Base-by-base conservation (phyloP, 140 eudicot species). In the Stevia rebaudiana region DNA sequence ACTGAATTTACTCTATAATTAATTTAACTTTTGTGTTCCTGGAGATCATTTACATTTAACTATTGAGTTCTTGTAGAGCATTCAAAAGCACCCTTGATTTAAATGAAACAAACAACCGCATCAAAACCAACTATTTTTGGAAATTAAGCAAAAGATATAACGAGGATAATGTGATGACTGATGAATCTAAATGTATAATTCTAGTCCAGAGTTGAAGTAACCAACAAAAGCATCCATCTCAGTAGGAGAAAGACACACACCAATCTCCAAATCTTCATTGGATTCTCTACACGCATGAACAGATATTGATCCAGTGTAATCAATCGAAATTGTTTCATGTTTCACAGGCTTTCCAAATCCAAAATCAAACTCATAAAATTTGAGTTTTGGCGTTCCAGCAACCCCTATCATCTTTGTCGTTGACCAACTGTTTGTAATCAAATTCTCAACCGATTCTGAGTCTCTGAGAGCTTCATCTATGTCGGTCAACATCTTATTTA, bases 311-410 rank as follows among this genome's bases (percentile, higher is more conserved):
- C 37, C 59, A 24, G 3, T 24, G 1, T 52, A 52, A 52, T 52
- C 60, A 8, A 52, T 52, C 18, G 37, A 52, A 52, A 24, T 5
- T 3, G 37, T 52, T 24, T 52, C 60, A 23, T 52, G 60, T 19
- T 52, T 52, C 24, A 5, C 24, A 0, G 60, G 60, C 37, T 52
- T 52, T 37, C 60, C 39, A 24, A 52, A 52, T 24, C 60, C 60
- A 4, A 52, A 52, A 52, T 52, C 60, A 11, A 52, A 52, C 36
- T 52, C 60, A n/a, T 52, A 52, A 52, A 12, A 52, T 12, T 24
- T 24, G 9, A 52, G 60, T 52, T 52, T 52, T 52, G 60, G 18
- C 24, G 60, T 52, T 52, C 60, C 39, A 5, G 60, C 60, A 1
- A 52, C 37, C 60, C 60, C 60, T 16, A 52, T 24, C 10, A 12